These are phyloP conservation scores for Pseudogymnoascus sp. DNA, from an alignment of 2,329 filamentous ascomycete genomes.

Conservation along the genomic window DNA sequence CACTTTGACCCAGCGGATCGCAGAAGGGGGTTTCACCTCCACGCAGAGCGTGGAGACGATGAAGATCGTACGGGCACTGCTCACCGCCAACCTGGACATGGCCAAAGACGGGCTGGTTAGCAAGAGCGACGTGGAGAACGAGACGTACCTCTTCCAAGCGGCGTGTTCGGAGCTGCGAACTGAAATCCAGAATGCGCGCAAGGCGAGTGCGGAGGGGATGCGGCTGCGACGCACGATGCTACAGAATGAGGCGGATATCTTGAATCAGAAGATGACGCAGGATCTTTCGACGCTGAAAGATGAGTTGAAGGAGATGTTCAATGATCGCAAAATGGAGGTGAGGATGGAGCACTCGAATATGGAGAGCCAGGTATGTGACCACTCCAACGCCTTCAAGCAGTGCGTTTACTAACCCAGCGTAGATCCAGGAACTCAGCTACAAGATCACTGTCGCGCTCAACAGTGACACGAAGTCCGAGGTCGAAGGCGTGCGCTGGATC, in stretches of 20 bases:
- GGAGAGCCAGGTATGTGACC: slow-evolving; percentile 60
- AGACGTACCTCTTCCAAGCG: slow-evolving; percentile 86
- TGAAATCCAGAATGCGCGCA: slow-evolving; percentile 72
- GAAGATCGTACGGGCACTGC: slow-evolving; percentile 76
- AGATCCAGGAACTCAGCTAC: slow-evolving; percentile 92
- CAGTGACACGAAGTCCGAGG: slow-evolving; percentile 83
- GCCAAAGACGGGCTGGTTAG: slow-evolving; percentile 74
- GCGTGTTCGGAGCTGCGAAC: slow-evolving; percentile 87
- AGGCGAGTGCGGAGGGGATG: slow-evolving; percentile 69
- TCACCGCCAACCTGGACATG: slow-evolving; percentile 71
- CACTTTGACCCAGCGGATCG: slow-evolving; percentile 72
- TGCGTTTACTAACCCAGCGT: slow-evolving; percentile 15
- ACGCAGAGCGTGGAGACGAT: slow-evolving; percentile 76
- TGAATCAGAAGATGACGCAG: slow-evolving; percentile 76
- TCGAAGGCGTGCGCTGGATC: slow-evolving; percentile 87
- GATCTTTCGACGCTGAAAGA: slow-evolving; percentile 77
- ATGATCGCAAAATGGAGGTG: slow-evolving; percentile 89
- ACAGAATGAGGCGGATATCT: slow-evolving; percentile 91
- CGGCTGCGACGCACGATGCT: slow-evolving; percentile 75
- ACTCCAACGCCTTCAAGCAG: not conserved
- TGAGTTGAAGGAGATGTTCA: slow-evolving; percentile 90
- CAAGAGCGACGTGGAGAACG: slow-evolving; percentile 90
- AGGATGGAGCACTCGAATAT: slow-evolving; percentile 77
- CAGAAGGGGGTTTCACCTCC: slow-evolving; percentile 59
- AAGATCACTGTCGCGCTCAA: slow-evolving; percentile 87